Conservation (phyloP, 2,329 filamentous ascomycete genomes). For the Westerdykella ornata region DNA sequence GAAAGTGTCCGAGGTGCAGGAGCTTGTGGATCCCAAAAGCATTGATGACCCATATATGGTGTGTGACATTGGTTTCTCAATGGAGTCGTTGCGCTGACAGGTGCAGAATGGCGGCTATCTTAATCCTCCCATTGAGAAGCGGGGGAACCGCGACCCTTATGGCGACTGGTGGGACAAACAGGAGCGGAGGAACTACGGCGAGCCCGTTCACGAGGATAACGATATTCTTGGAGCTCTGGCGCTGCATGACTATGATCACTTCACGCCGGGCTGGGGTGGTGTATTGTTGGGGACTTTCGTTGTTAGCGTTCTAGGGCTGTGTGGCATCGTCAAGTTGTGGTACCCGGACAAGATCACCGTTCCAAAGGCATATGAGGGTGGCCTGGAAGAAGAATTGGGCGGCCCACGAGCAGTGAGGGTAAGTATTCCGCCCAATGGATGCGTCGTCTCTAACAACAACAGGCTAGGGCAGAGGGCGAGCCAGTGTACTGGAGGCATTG, state of each 20-base stretch:
- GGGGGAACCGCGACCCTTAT: slow-evolving; percentile 87
- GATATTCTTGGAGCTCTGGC: slow-evolving; percentile 88
- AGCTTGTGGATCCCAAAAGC: slow-evolving; percentile 50
- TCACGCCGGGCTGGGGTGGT: slow-evolving; percentile 62
- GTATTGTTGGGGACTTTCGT: slow-evolving; percentile 49
- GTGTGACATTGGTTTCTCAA: slow-evolving; percentile 27
- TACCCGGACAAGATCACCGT: slow-evolving; percentile 45
- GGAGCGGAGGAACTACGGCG: slow-evolving; percentile 93
- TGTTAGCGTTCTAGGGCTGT: slow-evolving; percentile 37
- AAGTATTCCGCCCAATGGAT: slow-evolving; percentile 13
- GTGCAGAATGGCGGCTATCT: slow-evolving; percentile 76
- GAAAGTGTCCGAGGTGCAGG: slow-evolving; percentile 33
- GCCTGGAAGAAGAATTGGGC: slow-evolving; percentile 45
- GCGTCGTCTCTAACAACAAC: neutral
- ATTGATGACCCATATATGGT: slow-evolving; percentile 53
- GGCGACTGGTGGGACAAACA: slow-evolving; percentile 96
- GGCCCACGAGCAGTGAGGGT: slow-evolving; percentile 40
- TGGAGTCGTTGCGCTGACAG: slow-evolving; percentile 9
- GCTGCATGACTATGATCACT: slow-evolving; percentile 82
- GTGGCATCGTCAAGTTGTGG: slow-evolving; percentile 33
- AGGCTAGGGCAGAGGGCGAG: neutral
- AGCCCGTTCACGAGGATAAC: slow-evolving; percentile 94
- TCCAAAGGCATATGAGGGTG: slow-evolving; percentile 43
- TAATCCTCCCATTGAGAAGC: slow-evolving; percentile 73
- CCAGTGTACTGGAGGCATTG: neutral